Evolutionary conservation across 2,329 filamentous ascomycete species (phyloP).

Genomic region (Chaetomium sp.): DNA sequence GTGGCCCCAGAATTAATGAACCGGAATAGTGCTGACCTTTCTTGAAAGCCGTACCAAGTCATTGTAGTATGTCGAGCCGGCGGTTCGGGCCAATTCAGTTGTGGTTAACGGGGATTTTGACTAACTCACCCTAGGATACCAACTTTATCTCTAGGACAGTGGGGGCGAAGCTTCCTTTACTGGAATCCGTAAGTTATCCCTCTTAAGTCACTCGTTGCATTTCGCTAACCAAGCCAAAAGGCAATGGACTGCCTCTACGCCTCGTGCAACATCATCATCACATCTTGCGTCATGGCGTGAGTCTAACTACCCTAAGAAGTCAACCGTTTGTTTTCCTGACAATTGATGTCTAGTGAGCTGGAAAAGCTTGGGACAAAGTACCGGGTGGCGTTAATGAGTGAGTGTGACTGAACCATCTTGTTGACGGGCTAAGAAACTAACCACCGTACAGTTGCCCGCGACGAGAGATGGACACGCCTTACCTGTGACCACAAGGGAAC

Average conservation of each 20-base stretch:
- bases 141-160: conserved; percentile 91
- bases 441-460: conserved; percentile 68
- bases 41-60: conserved; percentile 57
- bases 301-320: neutral
- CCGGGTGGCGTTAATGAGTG: conserved; percentile 55
- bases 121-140: conserved; percentile 44
- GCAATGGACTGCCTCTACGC: conserved; percentile 91
- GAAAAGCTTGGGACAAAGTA: conserved; percentile 89
- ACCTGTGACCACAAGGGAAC: conserved; percentile 87
- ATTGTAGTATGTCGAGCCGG: conserved; percentile 49
- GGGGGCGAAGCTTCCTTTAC: conserved; percentile 79
- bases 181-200: conserved; percentile 72
- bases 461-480: conserved; percentile 80
- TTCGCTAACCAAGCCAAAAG: conserved; percentile 7
- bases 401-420: neutral
- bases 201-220: neutral
- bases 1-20: neutral
- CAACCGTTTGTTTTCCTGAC: neutral
- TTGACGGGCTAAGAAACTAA: conserved; percentile 3
- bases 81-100: neutral
- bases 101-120: neutral
- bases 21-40: conserved; percentile 2
- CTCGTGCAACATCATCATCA: conserved; percentile 84
- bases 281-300: conserved; percentile 57
- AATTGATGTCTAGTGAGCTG: conserved; percentile 60